Evolutionary conservation across 371 early-diverging fungal genomes (phyloP).

Genomic region (Basidiobolus meristosporus): DNA sequence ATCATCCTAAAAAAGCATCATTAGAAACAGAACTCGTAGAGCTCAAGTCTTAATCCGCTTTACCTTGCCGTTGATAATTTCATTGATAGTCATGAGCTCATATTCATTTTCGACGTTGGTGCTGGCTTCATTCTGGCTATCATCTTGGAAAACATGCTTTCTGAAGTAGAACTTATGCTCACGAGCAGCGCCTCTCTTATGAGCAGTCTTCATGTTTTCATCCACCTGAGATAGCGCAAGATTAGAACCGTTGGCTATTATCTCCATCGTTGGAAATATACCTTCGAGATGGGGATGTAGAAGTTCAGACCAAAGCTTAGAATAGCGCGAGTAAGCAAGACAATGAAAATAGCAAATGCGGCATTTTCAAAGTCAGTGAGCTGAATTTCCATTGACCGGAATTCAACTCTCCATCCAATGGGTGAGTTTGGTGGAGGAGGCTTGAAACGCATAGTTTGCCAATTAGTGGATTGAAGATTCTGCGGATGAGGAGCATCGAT

Average conservation of each 20-base stretch:
- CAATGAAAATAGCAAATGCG: constrained; percentile 87
- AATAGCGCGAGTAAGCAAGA: constrained; percentile 79
- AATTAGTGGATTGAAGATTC: constrained; percentile 98
- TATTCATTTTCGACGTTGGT: constrained; percentile 29
- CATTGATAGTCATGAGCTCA: constrained; percentile 69
- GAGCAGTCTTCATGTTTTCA: constrained; percentile 85
- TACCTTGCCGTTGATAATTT: constrained; percentile 87
- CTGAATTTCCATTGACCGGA: constrained; percentile 96
- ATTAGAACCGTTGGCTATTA: constrained; percentile 1
- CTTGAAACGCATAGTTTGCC: constrained; percentile 99
- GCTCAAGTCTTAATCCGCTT: background rate
- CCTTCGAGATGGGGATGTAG: constrained; percentile 90
- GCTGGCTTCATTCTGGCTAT: background rate
- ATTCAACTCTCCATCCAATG: constrained; percentile 98
- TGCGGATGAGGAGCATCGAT: constrained; percentile 7
- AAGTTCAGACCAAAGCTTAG: constrained; percentile 81
- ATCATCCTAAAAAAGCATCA: constrained; percentile 10
- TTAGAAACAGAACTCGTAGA: background rate
- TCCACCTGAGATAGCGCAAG: constrained; percentile 56
- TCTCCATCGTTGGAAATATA: constrained; percentile 5
- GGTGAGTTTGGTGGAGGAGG: constrained; percentile 79
- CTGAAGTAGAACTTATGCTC: constrained; percentile 81
- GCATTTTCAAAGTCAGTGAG: constrained; percentile 96
- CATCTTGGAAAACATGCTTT: constrained; percentile 45
- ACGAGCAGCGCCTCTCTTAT: constrained; percentile 65